Base-by-base conservation (phyloP, 1,284 basidiomycete species). In the Athelia psychrophila region DNA sequence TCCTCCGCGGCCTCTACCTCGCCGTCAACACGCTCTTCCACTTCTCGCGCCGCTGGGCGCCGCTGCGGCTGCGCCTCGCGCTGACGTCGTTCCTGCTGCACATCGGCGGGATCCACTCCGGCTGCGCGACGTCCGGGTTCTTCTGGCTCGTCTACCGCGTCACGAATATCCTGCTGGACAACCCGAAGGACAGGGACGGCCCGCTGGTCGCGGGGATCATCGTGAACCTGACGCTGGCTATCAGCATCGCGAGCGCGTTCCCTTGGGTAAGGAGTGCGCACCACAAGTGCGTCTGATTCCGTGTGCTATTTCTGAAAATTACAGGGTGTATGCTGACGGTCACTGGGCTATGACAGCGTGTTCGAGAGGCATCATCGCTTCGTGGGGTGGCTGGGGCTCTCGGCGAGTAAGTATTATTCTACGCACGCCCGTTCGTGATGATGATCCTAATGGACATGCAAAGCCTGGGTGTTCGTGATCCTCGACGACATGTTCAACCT, bases 311-410 rank as follows among this genome's bases (percentile, higher is more conserved):
- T 22, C 19, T 8, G 12, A 22, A 15, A 24, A 53, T 35, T 33
- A 45, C 25, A 33, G 23, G 55, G 25, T 54, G 24, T 48, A 44
- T 30, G 33, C 30, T 49, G n/a, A n/a, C n/a, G n/a, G n/a, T n/a
- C n/a, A n/a, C n/a, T n/a, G n/a, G n/a, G n/a, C n/a, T n/a, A n/a
- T 32, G 47, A 23, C 49, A 87, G 84, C 57, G 69, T 84, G 23
- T 88, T 88, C 58, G 85, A 88, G 60, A 69, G 83, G 48, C 79
- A 85, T 62, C 85, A 88, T 68, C 79, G 85, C 16, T 84, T 87
- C 64, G 75, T 83, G 61, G 85, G 85, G 49, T 88, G 84, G 82
- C 82, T 80, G 55, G 82, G 82, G 44, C 64, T 85, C 35, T 56
- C 81, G 40, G 78, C 74, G 44, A 81, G 81, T 83, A 64, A 63